phyloP scores from a whole-genome alignment of 495 filamentous ascomycete species.

The Talaromyces adpressus region DNA sequence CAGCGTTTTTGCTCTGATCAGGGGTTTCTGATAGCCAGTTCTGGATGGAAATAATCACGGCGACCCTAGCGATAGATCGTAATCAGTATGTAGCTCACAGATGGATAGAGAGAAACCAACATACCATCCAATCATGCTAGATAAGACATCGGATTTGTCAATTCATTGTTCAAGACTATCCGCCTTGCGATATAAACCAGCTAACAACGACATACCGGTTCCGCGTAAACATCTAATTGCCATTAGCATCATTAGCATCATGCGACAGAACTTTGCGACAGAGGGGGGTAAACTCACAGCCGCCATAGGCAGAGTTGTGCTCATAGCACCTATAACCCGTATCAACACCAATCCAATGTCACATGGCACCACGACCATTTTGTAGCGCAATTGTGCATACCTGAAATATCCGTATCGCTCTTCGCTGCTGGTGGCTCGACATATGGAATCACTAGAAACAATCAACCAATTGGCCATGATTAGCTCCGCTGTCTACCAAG shows the following conservation, averaged over 20 bases:
- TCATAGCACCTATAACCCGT: slow-evolving; percentile 54
- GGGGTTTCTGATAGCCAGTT: slow-evolving; percentile 80
- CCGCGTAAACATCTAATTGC: slow-evolving; percentile 69
- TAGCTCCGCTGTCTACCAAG: background rate
- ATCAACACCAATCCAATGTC: slow-evolving; percentile 9
- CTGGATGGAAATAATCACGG: slow-evolving; percentile 78
- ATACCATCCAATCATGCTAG: slow-evolving; percentile 74
- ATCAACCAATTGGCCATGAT: background rate
- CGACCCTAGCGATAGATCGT: slow-evolving; percentile 46
- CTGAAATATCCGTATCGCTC: slow-evolving; percentile 47
- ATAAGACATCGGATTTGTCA: background rate
- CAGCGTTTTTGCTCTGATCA: slow-evolving; percentile 57
- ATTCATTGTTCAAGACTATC: background rate
- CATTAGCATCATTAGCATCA: background rate
- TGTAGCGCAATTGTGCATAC: slow-evolving; percentile 20
- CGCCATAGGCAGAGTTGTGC: slow-evolving; percentile 85
- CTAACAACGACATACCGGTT: slow-evolving; percentile 60
- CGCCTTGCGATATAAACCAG: background rate
- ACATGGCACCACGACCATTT: background rate
- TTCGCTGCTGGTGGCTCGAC: slow-evolving; percentile 50
- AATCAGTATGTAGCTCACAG: too few species aligned
- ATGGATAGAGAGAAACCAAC: slow-evolving; percentile 10
- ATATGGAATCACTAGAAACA: slow-evolving; percentile 52
- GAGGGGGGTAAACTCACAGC: slow-evolving; percentile 48
- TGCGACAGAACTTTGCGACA: background rate